These are phyloP conservation scores for Penicillium maclennaniae DNA, from an alignment of 495 filamentous ascomycete species.

Conservation along the genomic window DNA sequence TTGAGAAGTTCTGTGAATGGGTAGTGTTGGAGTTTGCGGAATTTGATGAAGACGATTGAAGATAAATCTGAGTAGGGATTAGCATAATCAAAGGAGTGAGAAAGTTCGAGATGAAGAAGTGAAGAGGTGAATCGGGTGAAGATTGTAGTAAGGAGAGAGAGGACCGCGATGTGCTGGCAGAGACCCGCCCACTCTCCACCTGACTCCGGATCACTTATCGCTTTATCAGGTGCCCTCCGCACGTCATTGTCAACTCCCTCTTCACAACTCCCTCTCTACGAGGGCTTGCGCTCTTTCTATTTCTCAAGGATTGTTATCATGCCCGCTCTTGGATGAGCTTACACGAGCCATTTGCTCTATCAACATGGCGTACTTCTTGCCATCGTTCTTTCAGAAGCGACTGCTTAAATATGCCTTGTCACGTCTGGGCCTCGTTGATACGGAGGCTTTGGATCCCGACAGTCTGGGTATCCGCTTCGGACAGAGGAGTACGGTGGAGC, in stretches of 20 bases:
- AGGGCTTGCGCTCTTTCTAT: slow-evolving; percentile 7
- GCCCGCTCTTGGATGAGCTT: slow-evolving; percentile 29
- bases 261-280: slow-evolving; percentile 8
- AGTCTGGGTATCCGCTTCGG: slow-evolving; percentile 76
- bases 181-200: slow-evolving; percentile 20
- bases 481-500: slow-evolving; percentile 69
- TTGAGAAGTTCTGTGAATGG: slow-evolving; percentile 92
- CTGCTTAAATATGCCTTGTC: slow-evolving; percentile 77
- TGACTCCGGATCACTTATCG: slow-evolving; percentile 37
- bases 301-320: slow-evolving; percentile 17
- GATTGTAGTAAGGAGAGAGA: neutral
- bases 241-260: slow-evolving; percentile 23
- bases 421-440: slow-evolving; percentile 75
- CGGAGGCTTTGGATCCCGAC: slow-evolving; percentile 72
- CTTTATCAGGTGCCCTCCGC: slow-evolving; percentile 32
- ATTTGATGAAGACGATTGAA: slow-evolving; percentile 42
- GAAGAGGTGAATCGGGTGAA: neutral
- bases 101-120: neutral
- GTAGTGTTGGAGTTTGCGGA: slow-evolving; percentile 76
- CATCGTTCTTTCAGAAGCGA: slow-evolving; percentile 77
- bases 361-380: slow-evolving; percentile 57
- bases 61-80: neutral
- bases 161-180: slow-evolving; percentile 8
- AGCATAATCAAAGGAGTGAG: neutral
- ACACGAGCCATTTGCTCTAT: slow-evolving; percentile 33